Evolutionary conservation across 2,329 filamentous ascomycete genomes (phyloP).

Genomic region (Thermomyces lanuginosus): DNA sequence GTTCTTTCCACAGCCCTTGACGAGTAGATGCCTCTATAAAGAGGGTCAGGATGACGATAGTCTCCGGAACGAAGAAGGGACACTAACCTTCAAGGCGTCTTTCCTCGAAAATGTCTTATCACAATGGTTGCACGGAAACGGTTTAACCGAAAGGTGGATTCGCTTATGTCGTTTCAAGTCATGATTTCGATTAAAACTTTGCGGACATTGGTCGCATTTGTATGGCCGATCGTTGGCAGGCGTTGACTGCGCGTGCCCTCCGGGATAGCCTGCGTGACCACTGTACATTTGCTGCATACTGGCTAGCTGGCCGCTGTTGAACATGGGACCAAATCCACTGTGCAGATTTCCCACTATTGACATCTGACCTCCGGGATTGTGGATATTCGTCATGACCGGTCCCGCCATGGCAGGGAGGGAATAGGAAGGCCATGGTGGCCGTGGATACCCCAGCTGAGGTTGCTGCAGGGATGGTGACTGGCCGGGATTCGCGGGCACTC

Average conservation of each 20-base stretch:
- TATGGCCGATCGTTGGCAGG: constrained; percentile 68
- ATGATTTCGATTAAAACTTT: constrained; percentile 92
- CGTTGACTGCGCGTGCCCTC: constrained; percentile 36
- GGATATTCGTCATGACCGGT: constrained; percentile 61
- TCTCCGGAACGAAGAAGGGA: background rate
- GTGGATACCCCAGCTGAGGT: constrained; percentile 20
- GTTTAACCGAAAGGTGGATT: constrained; percentile 89
- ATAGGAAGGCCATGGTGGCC: constrained; percentile 35
- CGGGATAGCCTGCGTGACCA: constrained; percentile 33
- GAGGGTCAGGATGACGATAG: constrained; percentile 9
- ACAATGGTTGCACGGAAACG: constrained; percentile 78
- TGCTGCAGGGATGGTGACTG: constrained; percentile 27
- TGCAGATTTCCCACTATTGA: constrained; percentile 48
- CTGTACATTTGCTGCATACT: constrained; percentile 46
- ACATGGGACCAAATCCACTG: constrained; percentile 39
- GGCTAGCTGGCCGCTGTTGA: constrained; percentile 45
- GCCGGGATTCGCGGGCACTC: constrained; percentile 41
- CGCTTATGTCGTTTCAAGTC: constrained; percentile 91
- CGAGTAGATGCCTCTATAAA: constrained; percentile 46
- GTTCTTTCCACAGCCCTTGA: constrained; percentile 49
- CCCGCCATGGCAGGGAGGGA: constrained; percentile 47
- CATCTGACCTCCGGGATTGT: constrained; percentile 56
- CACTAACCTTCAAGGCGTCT: constrained; percentile 79
- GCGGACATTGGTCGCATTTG: constrained; percentile 81
- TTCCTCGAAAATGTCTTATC: constrained; percentile 96